A percentile compares a stretch with the other conserved stretches of the same genome.
Conservation (phyloP, 108 stramenopile species). For the Licmophora abbreviata region DNA sequence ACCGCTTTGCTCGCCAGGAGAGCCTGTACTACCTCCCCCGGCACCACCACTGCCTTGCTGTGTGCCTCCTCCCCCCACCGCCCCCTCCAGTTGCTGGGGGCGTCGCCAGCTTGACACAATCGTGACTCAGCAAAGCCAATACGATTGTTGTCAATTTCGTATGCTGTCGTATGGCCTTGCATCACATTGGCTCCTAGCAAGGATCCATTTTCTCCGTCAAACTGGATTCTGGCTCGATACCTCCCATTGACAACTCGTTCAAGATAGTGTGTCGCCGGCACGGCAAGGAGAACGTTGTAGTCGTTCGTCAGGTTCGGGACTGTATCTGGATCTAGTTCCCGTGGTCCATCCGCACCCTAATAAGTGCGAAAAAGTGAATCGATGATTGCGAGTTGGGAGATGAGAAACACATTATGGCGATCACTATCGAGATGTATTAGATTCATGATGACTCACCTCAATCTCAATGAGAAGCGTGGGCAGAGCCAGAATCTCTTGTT, state of each 20-base stretch:
- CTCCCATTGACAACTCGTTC: conserved; percentile 2
- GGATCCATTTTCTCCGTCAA: conserved; percentile 29
- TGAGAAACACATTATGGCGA: too few species aligned
- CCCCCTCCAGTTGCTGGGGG: too few species aligned
- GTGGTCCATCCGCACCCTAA: not conserved
- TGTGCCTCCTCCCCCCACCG: too few species aligned
- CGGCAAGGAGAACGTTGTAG: conserved; percentile 12
- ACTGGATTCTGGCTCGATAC: conserved; percentile 29
- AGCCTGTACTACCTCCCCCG: too few species aligned
- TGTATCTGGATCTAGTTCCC: conserved; percentile 6
- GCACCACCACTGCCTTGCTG: too few species aligned
- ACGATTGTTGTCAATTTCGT: conserved; percentile 47
- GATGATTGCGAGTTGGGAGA: too few species aligned
- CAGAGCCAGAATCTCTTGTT: not conserved
- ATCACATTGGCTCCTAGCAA: conserved; percentile 53
- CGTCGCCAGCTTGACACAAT: conserved; percentile 14
- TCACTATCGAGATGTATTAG: too few species aligned
- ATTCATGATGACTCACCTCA: conserved; percentile 1
- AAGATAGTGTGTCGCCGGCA: conserved; percentile 20
- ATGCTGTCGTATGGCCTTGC: conserved; percentile 53
- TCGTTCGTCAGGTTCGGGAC: conserved; percentile 2
- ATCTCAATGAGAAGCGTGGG: conserved; percentile 5
- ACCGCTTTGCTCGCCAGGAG: too few species aligned
- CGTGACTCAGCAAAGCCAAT: conserved; percentile 65
- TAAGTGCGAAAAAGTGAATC: too few species aligned